These are phyloP conservation scores for Neopestalotiopsis clavispora DNA, from an alignment of 2,329 filamentous ascomycete genomes.

Conservation along the genomic window DNA sequence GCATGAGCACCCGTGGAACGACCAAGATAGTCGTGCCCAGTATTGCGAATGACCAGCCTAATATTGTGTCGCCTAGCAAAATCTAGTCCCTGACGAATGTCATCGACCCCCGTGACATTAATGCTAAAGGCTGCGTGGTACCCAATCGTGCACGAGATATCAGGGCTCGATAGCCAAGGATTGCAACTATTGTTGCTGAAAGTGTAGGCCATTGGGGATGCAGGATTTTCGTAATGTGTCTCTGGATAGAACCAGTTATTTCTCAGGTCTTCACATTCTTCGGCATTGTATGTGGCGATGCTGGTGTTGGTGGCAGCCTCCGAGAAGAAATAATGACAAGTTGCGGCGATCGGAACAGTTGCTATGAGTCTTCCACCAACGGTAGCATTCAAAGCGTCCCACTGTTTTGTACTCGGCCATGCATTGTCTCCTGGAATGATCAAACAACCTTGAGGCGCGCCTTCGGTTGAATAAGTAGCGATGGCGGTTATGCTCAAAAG, in stretches of 20 bases:
- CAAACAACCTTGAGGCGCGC: no score
- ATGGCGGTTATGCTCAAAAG: no score
- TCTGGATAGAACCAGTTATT: conserved; percentile 18
- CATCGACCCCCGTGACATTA: background rate
- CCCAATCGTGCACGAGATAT: conserved; percentile 4
- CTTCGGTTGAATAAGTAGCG: no score
- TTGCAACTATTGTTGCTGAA: conserved; percentile 19
- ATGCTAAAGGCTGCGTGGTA: background rate
- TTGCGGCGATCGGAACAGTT: no score
- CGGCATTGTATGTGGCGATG: conserved; percentile 16
- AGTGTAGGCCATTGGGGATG: conserved; percentile 39
- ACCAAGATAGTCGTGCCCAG: conserved; percentile 34
- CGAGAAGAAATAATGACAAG: no score
- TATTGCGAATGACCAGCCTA: background rate
- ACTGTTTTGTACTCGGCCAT: no score
- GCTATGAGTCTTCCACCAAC: no score
- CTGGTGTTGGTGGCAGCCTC: no score
- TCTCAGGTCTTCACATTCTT: conserved; percentile 20
- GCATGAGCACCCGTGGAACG: conserved; percentile 40
- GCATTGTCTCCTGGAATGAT: no score
- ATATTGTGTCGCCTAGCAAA: conserved; percentile 4
- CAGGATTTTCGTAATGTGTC: conserved; percentile 22
- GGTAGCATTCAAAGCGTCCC: no score
- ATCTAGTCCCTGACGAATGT: background rate
- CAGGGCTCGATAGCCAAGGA: background rate